Evolutionary conservation across 2,329 filamentous ascomycete species (phyloP).

Genomic region (Aspergillus bombycis): DNA sequence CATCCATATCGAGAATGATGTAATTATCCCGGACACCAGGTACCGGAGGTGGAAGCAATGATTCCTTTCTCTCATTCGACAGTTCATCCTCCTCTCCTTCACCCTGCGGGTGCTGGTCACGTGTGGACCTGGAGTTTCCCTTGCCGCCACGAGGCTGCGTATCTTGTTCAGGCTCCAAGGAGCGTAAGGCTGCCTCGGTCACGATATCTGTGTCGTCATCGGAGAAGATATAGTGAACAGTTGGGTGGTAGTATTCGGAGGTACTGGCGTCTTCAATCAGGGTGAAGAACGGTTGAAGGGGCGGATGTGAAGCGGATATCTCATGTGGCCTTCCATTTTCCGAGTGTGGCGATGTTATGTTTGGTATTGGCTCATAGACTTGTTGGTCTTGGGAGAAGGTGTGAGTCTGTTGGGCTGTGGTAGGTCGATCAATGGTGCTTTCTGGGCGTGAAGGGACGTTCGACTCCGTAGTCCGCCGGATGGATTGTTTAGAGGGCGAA

Average conservation of each 20-base stretch:
- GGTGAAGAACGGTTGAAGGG: constrained; percentile 82
- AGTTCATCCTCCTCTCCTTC: constrained; percentile 24
- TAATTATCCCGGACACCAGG: constrained; percentile 58
- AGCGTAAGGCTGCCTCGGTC: constrained; percentile 64
- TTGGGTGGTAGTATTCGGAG: constrained; percentile 77
- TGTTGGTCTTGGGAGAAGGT: constrained; percentile 14
- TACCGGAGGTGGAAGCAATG: constrained; percentile 51
- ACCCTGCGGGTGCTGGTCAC: constrained; percentile 12
- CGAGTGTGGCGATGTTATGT: constrained; percentile 4
- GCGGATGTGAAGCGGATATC: constrained; percentile 36
- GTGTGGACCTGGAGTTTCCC: constrained; percentile 14
- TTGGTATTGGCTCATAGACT: constrained; percentile 13
- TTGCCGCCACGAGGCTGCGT: constrained; percentile 27
- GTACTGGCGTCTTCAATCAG: constrained; percentile 77
- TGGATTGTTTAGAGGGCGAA: constrained; percentile 33
- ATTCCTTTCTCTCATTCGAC: constrained; percentile 24
- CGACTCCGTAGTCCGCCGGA: constrained; percentile 19
- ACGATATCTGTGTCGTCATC: constrained; percentile 85
- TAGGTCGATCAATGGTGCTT: constrained; percentile 25
- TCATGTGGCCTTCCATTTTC: constrained; percentile 23
- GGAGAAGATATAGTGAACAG: constrained; percentile 87
- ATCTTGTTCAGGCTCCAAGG: constrained; percentile 53
- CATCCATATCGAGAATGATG: constrained; percentile 59
- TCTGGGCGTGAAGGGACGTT: constrained; percentile 23
- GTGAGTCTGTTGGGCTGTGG: constrained; percentile 19